Percentiles rank a stretch among this genome's conserved stretches.
phyloP scores from a whole-genome alignment of 371 early-diverging fungal genomes.

The Apophysomyces ossiformis region DNA sequence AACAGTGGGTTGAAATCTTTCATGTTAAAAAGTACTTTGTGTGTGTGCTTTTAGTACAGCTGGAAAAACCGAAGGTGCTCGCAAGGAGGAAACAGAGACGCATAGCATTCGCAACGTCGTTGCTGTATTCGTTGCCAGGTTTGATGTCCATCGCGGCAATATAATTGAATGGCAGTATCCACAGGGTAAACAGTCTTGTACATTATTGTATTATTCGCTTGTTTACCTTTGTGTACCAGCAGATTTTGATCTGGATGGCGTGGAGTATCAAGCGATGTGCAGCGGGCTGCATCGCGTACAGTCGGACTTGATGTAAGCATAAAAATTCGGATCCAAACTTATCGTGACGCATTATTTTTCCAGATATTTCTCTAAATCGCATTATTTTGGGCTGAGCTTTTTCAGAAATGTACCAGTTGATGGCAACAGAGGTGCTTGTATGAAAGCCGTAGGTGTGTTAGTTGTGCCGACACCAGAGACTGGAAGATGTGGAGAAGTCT shows the following conservation, averaged over 20 bases:
- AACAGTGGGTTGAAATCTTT: not conserved
- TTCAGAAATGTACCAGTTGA: slow-evolving; percentile 48
- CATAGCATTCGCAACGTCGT: slow-evolving; percentile 31
- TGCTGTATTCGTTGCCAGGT: slow-evolving; percentile 61
- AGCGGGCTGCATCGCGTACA: slow-evolving; percentile 62
- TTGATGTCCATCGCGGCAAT: slow-evolving; percentile 63
- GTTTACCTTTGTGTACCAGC: too few species aligned
- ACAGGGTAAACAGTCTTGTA: slow-evolving; percentile 27
- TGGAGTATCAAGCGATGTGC: slow-evolving; percentile 65
- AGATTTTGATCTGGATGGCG: slow-evolving; percentile 53
- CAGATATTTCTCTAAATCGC: slow-evolving; percentile 58
- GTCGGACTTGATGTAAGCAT: slow-evolving; percentile 60
- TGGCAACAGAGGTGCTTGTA: slow-evolving; percentile 55
- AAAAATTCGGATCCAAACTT: not conserved
- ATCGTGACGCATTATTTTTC: not conserved
- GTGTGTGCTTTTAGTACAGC: slow-evolving; percentile 3
- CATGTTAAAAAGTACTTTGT: slow-evolving; percentile 7
- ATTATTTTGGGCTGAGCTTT: slow-evolving; percentile 55
- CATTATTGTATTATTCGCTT: too few species aligned
- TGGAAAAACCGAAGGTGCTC: not conserved
- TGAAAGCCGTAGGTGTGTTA: slow-evolving; percentile 62
- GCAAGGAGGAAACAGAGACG: not conserved
- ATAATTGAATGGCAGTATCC: slow-evolving; percentile 66
- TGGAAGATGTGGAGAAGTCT: slow-evolving; percentile 54
- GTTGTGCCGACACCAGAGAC: slow-evolving; percentile 50